phyloP scores from a whole-genome alignment of 768 basidiomycete genomes.

The Tricholoma hemisulphureum region DNA sequence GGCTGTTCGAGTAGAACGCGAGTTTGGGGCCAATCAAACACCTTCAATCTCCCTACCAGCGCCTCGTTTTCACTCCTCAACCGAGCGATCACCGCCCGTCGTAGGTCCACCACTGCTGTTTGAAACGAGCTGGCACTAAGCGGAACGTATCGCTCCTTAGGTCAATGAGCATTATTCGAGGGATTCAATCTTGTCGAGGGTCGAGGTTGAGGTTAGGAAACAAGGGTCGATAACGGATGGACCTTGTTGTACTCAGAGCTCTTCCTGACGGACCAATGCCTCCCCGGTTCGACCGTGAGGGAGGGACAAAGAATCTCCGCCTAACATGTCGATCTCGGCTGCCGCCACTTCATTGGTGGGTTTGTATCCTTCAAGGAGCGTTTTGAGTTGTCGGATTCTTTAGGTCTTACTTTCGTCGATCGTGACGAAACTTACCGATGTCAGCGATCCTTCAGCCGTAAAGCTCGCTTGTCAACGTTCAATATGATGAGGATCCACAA shows the following conservation, averaged over 20 bases:
- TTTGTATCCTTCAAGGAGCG: slow-evolving; percentile 56
- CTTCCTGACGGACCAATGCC: slow-evolving; percentile 34
- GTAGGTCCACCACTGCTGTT: slow-evolving; percentile 79
- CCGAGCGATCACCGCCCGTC: slow-evolving; percentile 71
- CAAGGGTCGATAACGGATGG: background rate
- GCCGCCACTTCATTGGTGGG: slow-evolving; percentile 33
- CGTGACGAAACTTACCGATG: slow-evolving; percentile 5
- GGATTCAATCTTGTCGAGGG: slow-evolving; percentile 52
- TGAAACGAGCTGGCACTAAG: slow-evolving; percentile 61
- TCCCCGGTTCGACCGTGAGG: slow-evolving; percentile 25
- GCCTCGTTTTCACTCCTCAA: slow-evolving; percentile 31
- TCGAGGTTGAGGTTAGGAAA: background rate
- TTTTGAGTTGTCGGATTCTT: slow-evolving; percentile 54
- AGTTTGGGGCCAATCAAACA: too few relatives aligned
- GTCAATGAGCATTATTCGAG: slow-evolving; percentile 78
- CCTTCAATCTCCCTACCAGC: too few relatives aligned
- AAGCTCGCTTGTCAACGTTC: slow-evolving; percentile 51
- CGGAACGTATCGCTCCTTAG: slow-evolving; percentile 73
- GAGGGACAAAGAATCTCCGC: slow-evolving; percentile 29
- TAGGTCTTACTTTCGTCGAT: slow-evolving; percentile 39
- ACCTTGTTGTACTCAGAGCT: slow-evolving; percentile 43
- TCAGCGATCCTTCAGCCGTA: slow-evolving; percentile 47
- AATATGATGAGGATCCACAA: slow-evolving; percentile 1
- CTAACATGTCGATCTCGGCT: slow-evolving; percentile 46
- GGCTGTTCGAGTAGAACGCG: too few relatives aligned